Evolutionary conservation across 257 asterid species (phyloP).

Genomic region (Lycium ferocissimum): DNA sequence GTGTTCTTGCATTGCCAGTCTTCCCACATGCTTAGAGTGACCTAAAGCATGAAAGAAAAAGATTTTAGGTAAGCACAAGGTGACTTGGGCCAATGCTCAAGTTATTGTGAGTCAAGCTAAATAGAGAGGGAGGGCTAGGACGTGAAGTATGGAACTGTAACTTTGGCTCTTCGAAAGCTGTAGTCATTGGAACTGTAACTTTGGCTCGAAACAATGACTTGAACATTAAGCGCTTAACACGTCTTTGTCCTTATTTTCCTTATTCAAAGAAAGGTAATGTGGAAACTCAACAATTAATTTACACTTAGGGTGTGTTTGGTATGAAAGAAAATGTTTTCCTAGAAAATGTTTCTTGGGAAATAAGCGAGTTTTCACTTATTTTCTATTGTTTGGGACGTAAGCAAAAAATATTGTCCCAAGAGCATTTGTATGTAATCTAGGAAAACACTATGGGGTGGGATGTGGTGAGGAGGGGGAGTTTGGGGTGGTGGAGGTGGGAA

Average conservation of each 20-base stretch:
- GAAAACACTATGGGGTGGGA: no score
- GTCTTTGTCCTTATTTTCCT: not conserved
- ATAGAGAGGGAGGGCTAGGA: slow-evolving; percentile 15
- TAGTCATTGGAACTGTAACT: not conserved
- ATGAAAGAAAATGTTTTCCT: no score
- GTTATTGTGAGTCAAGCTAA: not conserved
- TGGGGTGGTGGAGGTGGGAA: no score
- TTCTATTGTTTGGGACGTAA: no score
- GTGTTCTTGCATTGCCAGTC: not conserved
- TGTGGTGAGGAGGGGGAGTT: no score
- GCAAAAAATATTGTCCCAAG: no score
- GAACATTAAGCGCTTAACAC: not conserved
- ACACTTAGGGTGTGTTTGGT: no score
- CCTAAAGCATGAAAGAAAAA: not conserved
- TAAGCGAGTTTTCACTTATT: no score
- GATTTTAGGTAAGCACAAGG: slow-evolving; percentile 20
- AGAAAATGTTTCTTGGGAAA: no score
- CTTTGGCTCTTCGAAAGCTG: not conserved
- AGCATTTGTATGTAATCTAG: no score
- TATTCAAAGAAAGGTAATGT: not conserved
- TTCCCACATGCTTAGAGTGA: not conserved
- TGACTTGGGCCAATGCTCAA: not conserved
- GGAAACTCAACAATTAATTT: not conserved
- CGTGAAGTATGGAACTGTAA: slow-evolving; percentile 4
- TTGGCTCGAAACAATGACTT: not conserved